A percentile compares a stretch with the other conserved stretches of the same genome.
These are phyloP conservation scores for Penicillium olsonii DNA, from an alignment of 2,329 filamentous ascomycete species.

Conservation along the genomic window DNA sequence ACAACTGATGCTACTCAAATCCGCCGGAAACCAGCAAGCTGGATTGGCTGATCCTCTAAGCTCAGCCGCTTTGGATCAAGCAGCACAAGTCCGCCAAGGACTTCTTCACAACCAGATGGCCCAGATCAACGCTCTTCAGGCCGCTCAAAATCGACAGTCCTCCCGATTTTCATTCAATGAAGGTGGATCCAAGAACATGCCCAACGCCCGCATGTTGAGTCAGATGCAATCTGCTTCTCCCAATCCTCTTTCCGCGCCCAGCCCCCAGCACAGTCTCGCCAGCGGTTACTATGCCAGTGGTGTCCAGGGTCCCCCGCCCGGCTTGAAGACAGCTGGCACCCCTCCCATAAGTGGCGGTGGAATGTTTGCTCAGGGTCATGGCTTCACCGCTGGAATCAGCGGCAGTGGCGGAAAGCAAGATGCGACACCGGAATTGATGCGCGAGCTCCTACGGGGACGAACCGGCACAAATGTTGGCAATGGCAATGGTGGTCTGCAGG, in stretches of 20 bases:
- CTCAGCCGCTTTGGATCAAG: slow-evolving; percentile 41
- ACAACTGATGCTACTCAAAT: slow-evolving; percentile 67
- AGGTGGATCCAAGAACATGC: slow-evolving; percentile 51
- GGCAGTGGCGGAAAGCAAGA: slow-evolving; percentile 68
- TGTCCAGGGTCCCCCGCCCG: slow-evolving; percentile 90
- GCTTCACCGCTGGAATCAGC: slow-evolving; percentile 73
- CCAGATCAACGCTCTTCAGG: slow-evolving; percentile 58
- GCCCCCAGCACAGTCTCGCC: slow-evolving; percentile 45
- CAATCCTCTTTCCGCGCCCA: slow-evolving; percentile 40
- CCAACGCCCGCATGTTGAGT: slow-evolving; percentile 59
- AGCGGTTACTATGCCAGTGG: slow-evolving; percentile 79
- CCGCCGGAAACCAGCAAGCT: slow-evolving; percentile 60
- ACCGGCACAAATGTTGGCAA: slow-evolving; percentile 60
- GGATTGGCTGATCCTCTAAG: slow-evolving; percentile 51
- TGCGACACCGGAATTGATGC: slow-evolving; percentile 71
- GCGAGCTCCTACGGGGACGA: slow-evolving; percentile 75
- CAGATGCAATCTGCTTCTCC: slow-evolving; percentile 48
- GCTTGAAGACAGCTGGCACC: slow-evolving; percentile 90
- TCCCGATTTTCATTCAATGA: slow-evolving; percentile 91
- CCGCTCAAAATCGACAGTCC: slow-evolving; percentile 73
- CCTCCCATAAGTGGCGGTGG: slow-evolving; percentile 76
- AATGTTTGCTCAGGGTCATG: slow-evolving; percentile 88
- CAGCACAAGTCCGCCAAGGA: slow-evolving; percentile 46
- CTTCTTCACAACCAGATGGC: slow-evolving; percentile 50
- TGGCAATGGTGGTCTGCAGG: slow-evolving; percentile 66